These are phyloP conservation scores for Cyclaneusma minus DNA, from an alignment of 2,329 filamentous ascomycete genomes.

Conservation along the genomic window DNA sequence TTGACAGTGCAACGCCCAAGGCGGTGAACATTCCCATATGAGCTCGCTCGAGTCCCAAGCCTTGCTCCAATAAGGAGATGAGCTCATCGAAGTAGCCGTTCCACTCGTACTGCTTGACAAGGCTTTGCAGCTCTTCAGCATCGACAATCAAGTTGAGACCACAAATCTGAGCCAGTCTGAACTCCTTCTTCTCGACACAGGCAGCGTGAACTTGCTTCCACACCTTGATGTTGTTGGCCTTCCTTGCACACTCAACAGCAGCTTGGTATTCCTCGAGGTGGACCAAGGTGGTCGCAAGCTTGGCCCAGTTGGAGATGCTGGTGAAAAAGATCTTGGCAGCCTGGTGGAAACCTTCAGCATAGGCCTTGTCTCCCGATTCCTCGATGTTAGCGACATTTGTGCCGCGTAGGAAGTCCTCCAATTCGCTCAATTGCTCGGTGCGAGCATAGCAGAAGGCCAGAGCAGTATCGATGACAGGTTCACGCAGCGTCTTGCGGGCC, in stretches of 20 bases:
- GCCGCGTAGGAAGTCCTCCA: constrained; percentile 87
- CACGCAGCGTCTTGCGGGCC: constrained; percentile 91
- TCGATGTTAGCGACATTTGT: constrained; percentile 95
- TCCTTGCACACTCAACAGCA: constrained; percentile 91
- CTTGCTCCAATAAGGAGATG: constrained; percentile 84
- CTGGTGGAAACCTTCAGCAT: constrained; percentile 84
- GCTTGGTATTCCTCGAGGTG: constrained; percentile 94
- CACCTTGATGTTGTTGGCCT: constrained; percentile 98
- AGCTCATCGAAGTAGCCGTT: constrained; percentile 98
- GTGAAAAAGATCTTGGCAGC: constrained; percentile 98
- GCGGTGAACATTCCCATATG: constrained; percentile 98
- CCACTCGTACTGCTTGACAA: constrained; percentile 92
- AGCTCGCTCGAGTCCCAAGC: constrained; percentile 77
- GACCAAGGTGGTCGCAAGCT: constrained; percentile 94
- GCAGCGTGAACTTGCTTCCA: constrained; percentile 98
- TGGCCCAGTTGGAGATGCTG: constrained; percentile 99
- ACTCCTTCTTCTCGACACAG: constrained; percentile 95
- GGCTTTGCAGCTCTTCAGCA: constrained; percentile 81
- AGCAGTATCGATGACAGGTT: constrained; percentile 83
- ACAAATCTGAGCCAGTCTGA: constrained; percentile 95
- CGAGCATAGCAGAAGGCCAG: constrained; percentile 89
- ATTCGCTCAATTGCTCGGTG: constrained; percentile 77
- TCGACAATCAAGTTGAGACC: constrained; percentile 96
- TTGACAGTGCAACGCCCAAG: constrained; percentile 79
- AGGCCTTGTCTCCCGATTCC: constrained; percentile 95